Conservation (phyloP, 257 asterid species). For the Scutellaria galericulata region DNA sequence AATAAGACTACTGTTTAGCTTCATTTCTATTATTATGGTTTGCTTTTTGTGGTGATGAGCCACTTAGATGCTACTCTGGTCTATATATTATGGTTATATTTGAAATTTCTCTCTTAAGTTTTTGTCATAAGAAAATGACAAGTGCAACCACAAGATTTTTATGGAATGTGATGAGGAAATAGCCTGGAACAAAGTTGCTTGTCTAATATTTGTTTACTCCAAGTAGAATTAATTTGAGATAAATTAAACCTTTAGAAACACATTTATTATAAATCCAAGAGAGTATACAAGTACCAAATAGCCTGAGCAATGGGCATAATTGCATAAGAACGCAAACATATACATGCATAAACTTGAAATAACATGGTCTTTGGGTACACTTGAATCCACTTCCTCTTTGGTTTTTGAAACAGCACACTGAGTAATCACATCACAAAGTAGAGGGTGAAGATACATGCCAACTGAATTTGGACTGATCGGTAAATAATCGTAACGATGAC, state of each 20-base stretch:
- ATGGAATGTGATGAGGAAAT: too few species aligned
- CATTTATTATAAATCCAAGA: too few species aligned
- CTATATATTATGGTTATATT: background rate
- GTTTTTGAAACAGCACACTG: slow-evolving; percentile 31
- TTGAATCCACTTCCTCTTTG: slow-evolving; percentile 24
- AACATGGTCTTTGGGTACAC: background rate
- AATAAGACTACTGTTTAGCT: background rate
- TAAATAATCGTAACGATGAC: slow-evolving; percentile 68
- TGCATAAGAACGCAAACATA: background rate
- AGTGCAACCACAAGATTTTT: too few species aligned
- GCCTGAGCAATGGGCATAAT: too few species aligned
- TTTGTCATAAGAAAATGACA: too few species aligned
- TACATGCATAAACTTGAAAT: background rate
- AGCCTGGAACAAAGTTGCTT: too few species aligned
- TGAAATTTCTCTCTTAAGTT: background rate
- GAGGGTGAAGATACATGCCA: slow-evolving; percentile 25
- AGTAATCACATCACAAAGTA: slow-evolving; percentile 30
- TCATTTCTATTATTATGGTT: background rate
- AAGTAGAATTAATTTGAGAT: too few species aligned
- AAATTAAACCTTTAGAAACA: too few species aligned
- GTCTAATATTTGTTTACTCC: too few species aligned
- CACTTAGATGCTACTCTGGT: background rate
- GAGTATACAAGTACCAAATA: too few species aligned
- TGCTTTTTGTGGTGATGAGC: slow-evolving; percentile 3
- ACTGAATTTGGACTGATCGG: slow-evolving; percentile 30